phyloP scores from a whole-genome alignment of 1,139 yeast species.

The Debaryomycetaceae sp. region DNA sequence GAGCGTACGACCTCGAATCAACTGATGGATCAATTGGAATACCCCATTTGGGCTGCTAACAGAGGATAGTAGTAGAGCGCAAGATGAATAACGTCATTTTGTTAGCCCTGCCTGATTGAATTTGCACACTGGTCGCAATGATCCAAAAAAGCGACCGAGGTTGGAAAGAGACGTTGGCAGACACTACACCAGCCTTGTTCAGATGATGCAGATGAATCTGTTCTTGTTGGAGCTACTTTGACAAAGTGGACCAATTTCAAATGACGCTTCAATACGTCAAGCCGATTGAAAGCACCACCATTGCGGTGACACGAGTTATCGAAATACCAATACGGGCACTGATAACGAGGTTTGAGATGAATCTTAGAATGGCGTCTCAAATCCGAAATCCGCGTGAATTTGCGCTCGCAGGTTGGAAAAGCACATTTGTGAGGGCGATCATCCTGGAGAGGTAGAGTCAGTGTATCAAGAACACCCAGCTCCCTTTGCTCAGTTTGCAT shows the following conservation, averaged over 20 bases:
- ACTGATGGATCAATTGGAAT: no score
- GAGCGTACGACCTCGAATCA: no score
- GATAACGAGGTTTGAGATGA: conserved; percentile 52
- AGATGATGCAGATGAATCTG: conserved; percentile 13
- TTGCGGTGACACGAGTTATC: conserved; percentile 64
- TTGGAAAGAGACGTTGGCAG: conserved; percentile 48
- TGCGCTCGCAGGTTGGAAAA: conserved; percentile 49
- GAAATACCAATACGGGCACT: conserved; percentile 60
- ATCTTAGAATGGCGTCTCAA: conserved; percentile 55
- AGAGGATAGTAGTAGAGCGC: no score
- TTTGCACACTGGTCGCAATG: conserved; percentile 60
- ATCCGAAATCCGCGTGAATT: conserved; percentile 58
- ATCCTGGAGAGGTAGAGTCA: no score
- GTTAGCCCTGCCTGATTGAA: no score
- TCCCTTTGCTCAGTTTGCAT: no score
- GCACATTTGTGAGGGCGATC: conserved; percentile 49
- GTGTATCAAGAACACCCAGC: no score
- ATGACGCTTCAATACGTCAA: conserved; percentile 64
- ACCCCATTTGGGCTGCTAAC: no score
- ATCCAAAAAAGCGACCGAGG: conserved; percentile 48
- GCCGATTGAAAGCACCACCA: conserved; percentile 59
- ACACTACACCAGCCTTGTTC: conserved; percentile 59
- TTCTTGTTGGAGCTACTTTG: conserved; percentile 27
- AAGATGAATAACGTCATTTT: no score
- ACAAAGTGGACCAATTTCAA: conserved; percentile 56